These are phyloP conservation scores for Harringtonia aguacate DNA, from an alignment of 2,329 filamentous ascomycete genomes.

Conservation along the genomic window DNA sequence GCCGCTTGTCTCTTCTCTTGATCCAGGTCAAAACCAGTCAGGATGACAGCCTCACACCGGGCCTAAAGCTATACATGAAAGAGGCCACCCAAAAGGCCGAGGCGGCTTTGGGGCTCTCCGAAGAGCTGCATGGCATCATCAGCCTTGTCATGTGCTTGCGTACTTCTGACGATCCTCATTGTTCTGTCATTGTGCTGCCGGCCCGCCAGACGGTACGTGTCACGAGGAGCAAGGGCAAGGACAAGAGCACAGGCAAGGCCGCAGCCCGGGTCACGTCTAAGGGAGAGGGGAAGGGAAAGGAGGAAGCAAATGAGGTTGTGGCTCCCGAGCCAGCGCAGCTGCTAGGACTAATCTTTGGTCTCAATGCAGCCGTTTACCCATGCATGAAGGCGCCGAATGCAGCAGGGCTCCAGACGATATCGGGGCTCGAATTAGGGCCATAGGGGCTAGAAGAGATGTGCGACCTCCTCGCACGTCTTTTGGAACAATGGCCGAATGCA, in stretches of 20 bases:
- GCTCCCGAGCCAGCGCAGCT: not conserved
- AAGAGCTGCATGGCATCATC: not conserved
- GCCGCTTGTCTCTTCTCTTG: not conserved
- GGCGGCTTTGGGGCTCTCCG: not conserved
- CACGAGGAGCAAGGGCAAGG: not conserved
- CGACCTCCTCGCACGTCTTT: not conserved
- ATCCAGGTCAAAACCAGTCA: slow-evolving; percentile 2
- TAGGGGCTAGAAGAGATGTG: not conserved
- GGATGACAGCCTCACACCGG: not conserved
- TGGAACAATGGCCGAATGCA: not conserved
- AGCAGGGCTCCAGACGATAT: not conserved
- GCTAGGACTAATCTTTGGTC: not conserved
- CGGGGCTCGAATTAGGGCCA: not conserved
- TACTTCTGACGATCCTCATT: not conserved
- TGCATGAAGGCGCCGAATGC: not conserved
- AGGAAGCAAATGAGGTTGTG: not conserved
- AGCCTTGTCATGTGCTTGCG: slow-evolving; percentile 1
- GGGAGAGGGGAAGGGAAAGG: not conserved
- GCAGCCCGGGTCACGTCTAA: not conserved
- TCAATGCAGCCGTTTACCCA: not conserved
- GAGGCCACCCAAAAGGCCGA: slow-evolving; percentile 2
- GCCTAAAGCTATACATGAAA: not conserved
- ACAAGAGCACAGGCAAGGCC: not conserved
- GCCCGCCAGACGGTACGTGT: not conserved
- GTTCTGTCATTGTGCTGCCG: not conserved